phyloP scores from a whole-genome alignment of 202 grass and related monocot species.

The Brachypodium distachyon region DNA sequence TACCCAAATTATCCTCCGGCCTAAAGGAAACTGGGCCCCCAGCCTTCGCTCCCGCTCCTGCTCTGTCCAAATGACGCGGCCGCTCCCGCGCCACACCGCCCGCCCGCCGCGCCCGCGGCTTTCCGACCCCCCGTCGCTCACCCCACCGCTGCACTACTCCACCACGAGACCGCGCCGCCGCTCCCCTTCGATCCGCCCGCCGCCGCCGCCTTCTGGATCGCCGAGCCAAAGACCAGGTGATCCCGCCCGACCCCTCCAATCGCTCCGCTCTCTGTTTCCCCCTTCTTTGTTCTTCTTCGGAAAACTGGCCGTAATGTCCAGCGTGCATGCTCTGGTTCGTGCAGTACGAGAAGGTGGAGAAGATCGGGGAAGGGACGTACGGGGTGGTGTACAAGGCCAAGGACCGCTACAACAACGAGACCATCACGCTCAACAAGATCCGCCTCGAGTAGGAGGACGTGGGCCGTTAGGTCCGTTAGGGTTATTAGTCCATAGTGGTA shows the following conservation, averaged over 20 bases:
- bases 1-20: too few species aligned
- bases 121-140: too few species aligned
- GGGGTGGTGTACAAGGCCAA: conserved; percentile 84
- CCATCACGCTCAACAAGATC: conserved; percentile 89
- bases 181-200: conserved; percentile 1
- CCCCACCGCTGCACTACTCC: too few species aligned
- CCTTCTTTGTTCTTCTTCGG: not conserved
- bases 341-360: conserved; percentile 96
- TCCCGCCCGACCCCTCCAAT: conserved; percentile 31
- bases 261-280: not conserved
- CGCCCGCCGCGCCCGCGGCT: too few species aligned
- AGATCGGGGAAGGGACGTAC: conserved; percentile 95
- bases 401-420: conserved; percentile 60
- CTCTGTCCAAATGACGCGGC: too few species aligned
- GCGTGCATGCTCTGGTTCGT: too few species aligned
- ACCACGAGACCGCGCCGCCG: too few species aligned
- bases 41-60: too few species aligned
- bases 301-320: not conserved
- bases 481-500: too few species aligned
- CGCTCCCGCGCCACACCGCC: too few species aligned
- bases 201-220: conserved; percentile 24
- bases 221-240: conserved; percentile 47
- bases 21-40: too few species aligned
- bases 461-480: too few species aligned
- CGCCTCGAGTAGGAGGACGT: conserved; percentile 72